These are phyloP conservation scores for Pythium rhizo-oryzae DNA, from an alignment of 352 stramenopile species.

Conservation along the genomic window DNA sequence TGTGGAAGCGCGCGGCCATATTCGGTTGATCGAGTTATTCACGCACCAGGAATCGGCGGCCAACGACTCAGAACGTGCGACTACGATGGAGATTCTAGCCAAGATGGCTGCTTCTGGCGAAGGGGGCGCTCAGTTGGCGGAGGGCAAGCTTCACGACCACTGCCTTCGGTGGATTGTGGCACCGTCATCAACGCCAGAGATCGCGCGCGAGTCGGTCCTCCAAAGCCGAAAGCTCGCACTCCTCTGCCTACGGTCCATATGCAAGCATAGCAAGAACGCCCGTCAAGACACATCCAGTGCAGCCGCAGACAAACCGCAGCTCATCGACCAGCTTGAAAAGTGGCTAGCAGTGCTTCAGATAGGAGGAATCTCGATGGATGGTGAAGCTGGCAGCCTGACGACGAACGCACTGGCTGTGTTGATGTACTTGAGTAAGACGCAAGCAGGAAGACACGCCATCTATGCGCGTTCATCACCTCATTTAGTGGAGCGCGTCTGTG, in stretches of 20 bases:
- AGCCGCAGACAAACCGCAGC: slow-evolving; percentile 17
- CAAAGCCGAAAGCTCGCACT: slow-evolving; percentile 32
- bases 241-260: slow-evolving; percentile 41
- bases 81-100: slow-evolving; percentile 50
- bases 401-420: slow-evolving; percentile 35
- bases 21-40: slow-evolving; percentile 40
- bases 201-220: slow-evolving; percentile 4
- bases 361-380: neutral
- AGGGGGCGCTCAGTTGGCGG: slow-evolving; percentile 34
- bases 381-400: neutral
- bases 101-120: slow-evolving; percentile 42
- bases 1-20: slow-evolving; percentile 45
- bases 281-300: slow-evolving; percentile 28
- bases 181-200: neutral
- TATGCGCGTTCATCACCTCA: slow-evolving; percentile 21
- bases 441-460: slow-evolving; percentile 28
- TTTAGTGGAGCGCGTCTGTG: slow-evolving; percentile 33
- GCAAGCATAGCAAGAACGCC: slow-evolving; percentile 37
- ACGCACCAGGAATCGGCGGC: slow-evolving; percentile 22
- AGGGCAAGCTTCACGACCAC: slow-evolving; percentile 51
- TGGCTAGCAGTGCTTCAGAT: slow-evolving; percentile 14
- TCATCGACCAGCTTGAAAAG: slow-evolving; percentile 41
- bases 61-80: slow-evolving; percentile 18
- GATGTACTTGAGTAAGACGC: slow-evolving; percentile 36
- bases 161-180: slow-evolving; percentile 45